Evolutionary conservation across 2,329 filamentous ascomycete species (phyloP).

Genomic region (Stemphylium lycopersici): DNA sequence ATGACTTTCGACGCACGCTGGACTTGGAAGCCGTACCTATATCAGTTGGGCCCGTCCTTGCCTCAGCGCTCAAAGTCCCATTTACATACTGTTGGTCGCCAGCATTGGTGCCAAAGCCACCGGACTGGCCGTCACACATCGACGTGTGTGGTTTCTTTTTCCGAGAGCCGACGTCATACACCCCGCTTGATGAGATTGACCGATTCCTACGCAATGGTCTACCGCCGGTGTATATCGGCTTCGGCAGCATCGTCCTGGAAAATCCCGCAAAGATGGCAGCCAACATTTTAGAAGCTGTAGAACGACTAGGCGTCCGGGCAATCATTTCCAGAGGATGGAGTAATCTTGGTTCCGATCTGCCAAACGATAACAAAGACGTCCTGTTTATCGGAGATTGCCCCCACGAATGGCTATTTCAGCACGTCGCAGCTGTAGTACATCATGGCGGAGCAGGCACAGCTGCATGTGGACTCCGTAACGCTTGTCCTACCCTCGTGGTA

Average conservation of each 20-base stretch:
- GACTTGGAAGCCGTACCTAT: slow-evolving; percentile 48
- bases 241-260: slow-evolving; percentile 63
- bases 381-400: slow-evolving; percentile 71
- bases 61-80: slow-evolving; percentile 48
- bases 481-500: slow-evolving; percentile 77
- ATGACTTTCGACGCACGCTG: slow-evolving; percentile 49
- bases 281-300: slow-evolving; percentile 56
- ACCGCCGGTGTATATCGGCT: slow-evolving; percentile 62
- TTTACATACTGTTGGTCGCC: slow-evolving; percentile 57
- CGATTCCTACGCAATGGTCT: slow-evolving; percentile 57
- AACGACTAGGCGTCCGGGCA: slow-evolving; percentile 47
- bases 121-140: slow-evolving; percentile 25
- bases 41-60: slow-evolving; percentile 44
- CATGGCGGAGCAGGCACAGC: slow-evolving; percentile 89
- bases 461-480: slow-evolving; percentile 77
- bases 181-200: slow-evolving; percentile 48
- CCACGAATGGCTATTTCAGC: slow-evolving; percentile 85
- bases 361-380: slow-evolving; percentile 40
- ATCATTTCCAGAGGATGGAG: slow-evolving; percentile 58
- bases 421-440: slow-evolving; percentile 78
- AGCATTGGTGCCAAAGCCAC: slow-evolving; percentile 32
- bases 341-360: not conserved
- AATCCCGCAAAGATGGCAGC: slow-evolving; percentile 53
- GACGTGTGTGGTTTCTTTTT: slow-evolving; percentile 57
- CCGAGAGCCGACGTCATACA: slow-evolving; percentile 46